phyloP scores from a whole-genome alignment of 441 rosid genomes.

The Pelargonium australe region DNA sequence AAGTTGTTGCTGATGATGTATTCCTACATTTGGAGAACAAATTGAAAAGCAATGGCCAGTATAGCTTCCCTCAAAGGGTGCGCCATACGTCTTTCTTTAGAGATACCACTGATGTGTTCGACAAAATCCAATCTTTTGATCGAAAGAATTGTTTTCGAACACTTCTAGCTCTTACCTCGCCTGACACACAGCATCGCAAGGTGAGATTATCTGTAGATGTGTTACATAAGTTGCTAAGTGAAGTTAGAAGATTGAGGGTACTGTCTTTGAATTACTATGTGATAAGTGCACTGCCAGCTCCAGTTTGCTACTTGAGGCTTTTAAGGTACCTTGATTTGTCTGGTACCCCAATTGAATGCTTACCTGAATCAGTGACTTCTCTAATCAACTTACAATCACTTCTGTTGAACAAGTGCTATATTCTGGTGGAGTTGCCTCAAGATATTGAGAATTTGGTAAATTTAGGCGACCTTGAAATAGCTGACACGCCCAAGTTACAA shows the following conservation, averaged over 20 bases:
- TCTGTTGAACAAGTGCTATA: neutral
- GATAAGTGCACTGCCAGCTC: neutral
- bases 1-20: neutral
- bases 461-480: neutral
- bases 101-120: neutral
- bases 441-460: constrained; percentile 5
- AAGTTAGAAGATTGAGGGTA: neutral
- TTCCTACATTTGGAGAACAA: neutral
- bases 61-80: neutral
- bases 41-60: no score
- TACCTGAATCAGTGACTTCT: neutral
- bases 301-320: constrained; percentile 6
- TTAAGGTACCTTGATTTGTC: constrained; percentile 15
- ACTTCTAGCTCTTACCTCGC: neutral
- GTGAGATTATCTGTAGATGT: neutral
- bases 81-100: neutral
- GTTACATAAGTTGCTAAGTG: neutral
- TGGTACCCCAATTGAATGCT: neutral
- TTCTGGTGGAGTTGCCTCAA: neutral
- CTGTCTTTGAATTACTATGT: neutral
- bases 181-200: neutral
- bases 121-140: neutral
- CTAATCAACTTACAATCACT: constrained; percentile 10
- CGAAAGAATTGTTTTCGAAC: neutral
- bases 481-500: neutral